Evolutionary conservation across 2,329 filamentous ascomycete genomes (phyloP), one percentile per base, ranked within the genome.

Genomic region (Fusarium sp.): DNA sequence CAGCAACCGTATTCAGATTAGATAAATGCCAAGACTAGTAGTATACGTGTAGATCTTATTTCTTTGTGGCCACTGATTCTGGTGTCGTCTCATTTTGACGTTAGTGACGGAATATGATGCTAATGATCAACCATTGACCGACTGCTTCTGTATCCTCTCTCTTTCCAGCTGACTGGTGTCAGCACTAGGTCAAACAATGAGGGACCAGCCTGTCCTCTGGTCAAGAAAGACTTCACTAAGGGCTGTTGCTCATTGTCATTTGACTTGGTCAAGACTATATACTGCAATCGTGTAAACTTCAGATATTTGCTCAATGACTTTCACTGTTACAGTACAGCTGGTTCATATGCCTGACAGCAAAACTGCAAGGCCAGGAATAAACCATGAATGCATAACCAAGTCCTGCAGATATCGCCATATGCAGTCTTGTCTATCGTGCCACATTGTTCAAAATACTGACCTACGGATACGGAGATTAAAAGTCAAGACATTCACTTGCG

Each of bases 401-500:
- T 18, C 48, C 46, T 47, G 11, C 20, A n/a, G 37, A 41, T 14
- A 34, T 46, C 14, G 45, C 30, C 25, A 51, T 34, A 48, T 41
- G n/a, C 41, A 53, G 34, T 41, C 45, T 57, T 44, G 22, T 41
- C 29, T 34, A 27, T 47, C 46, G 25, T 20, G 27, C 12, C 12
- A 13, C 11, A 22, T 27, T 42, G 4, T 24, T 58, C 25, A 41
- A n/a, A 24, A 32, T 27, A 32, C 22, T 54, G 32, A 44, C 48
- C 48, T 41, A 45, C 16, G 11, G 29, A 18, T 22, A 20, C 27
- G 18, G 34, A 14, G 49, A n/a, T 18, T 30, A 30, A 25, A 27
- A 8, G 41, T 47, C 20, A 37, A 52, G 34, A 27, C 52, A 48
- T 67, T 57, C 51, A 62, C 61, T 42, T 44, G 37, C 49, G 47